Conservation (phyloP, 306 rosid genomes). For the Gastrolobium bilobum region DNA sequence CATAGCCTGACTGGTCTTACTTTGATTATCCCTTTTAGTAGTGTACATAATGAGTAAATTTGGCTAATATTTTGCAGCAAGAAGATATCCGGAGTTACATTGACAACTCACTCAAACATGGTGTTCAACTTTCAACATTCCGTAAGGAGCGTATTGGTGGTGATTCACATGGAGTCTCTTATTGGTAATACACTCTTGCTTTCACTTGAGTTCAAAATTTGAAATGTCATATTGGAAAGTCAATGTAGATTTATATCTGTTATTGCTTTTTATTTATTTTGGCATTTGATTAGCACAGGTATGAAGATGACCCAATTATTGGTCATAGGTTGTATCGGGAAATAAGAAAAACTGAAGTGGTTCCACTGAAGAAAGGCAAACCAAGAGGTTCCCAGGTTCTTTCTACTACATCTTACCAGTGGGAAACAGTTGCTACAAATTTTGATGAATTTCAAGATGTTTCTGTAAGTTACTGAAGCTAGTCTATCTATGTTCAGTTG, state of each 20-base stretch:
- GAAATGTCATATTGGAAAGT: conserved; percentile 36
- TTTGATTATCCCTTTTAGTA: conserved; percentile 21
- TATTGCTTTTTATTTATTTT: conserved; percentile 44
- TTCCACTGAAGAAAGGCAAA: conserved; percentile 77
- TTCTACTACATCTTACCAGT: conserved; percentile 71
- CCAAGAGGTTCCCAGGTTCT: conserved; percentile 81
- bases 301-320: conserved; percentile 83
- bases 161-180: conserved; percentile 83
- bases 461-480: conserved; percentile 69
- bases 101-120: conserved; percentile 88
- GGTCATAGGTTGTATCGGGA: conserved; percentile 92
- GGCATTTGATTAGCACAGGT: conserved; percentile 65
- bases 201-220: conserved; percentile 25
- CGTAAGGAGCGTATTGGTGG: conserved; percentile 97
- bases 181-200: conserved; percentile 71
- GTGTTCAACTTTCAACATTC: conserved; percentile 82
- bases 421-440: conserved; percentile 95
- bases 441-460: conserved; percentile 95
- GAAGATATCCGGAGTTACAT: conserved; percentile 90
- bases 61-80: conserved; percentile 76
- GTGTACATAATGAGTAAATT: conserved; percentile 41
- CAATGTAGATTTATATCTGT: conserved; percentile 28
- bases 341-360: conserved; percentile 81
- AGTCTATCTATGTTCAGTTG: conserved; percentile 30
- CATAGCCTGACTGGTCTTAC: conserved; percentile 37